Base-by-base conservation (phyloP, 1,284 basidiomycete species). In the Cryptococcus sp. region DNA sequence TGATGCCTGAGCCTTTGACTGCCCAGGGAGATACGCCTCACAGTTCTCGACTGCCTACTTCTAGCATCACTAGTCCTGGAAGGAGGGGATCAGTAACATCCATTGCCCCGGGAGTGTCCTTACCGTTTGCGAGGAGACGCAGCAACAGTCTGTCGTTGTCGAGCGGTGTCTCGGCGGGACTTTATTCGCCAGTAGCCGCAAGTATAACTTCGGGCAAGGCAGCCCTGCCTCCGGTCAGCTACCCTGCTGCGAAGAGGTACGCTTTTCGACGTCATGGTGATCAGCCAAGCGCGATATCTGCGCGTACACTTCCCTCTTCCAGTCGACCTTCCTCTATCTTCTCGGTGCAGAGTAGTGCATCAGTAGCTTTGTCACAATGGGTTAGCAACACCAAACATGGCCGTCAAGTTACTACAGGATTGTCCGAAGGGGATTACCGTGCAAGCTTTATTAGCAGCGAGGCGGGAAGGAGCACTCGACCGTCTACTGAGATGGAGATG, bases 1-100 rank as follows among this genome's bases (percentile, higher is more conserved):
- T 76, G 58, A 76, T 77, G 74, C 76, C 76, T 0, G 72, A 73
- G 56, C 74, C 74, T 2, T 62, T 76, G 13, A 70, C 70, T 1
- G 57, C 65, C 3, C 53, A 63, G 8, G 52, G 61, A 4, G 48
- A 53, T 32, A 53, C 61, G n/a, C 52, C 11, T 49, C 34, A 6
- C n/a, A 37, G 47, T n/a, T 53, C 2, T 36, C 53, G 11, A 41
- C 53, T 4, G 52, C 49, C 3, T 59, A 58, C 33, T 46, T 58
- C 1, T 59, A 60, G 6, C 67, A 74, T 4, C 60, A 41, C 38
- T 10, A 10, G 38, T n/a, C 13, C 44, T 10, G 44, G 44, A 14
- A 13, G 44, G 23, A 13, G 44, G 8, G 23, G 23, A 8, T 46
- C 44, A 23, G 61, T 71, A 34, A 64, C 66, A 35, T 76, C 74